Evolutionary conservation across 1,139 yeast genomes (phyloP), one percentile per base, ranked within the genome.

Genomic region (Yamadazyma conglobata): DNA sequence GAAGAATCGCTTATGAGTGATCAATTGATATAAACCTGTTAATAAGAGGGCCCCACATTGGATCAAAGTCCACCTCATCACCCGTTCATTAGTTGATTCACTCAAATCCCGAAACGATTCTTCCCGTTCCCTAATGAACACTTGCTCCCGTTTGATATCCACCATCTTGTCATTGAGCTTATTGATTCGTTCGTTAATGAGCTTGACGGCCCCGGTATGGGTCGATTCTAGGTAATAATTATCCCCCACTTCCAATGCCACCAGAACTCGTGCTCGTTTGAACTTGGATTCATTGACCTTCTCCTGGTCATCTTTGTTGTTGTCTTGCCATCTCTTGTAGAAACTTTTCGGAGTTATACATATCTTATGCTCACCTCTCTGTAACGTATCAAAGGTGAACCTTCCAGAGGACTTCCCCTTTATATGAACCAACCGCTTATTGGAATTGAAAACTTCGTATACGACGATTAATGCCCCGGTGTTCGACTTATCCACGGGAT

Each of bases 291-390:
- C 62, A 21, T 33, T 31, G 2, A 40, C 24, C 2, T 41, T 35
- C 7, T 28, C 15, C 5, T 45, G 43, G 29, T 42, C 40, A 12
- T 30, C 19, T 12, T 15, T 9, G 8, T 19, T 19, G 4, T 19
- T 19, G 11, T 43, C 46, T 10, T 36, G 28, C 58, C 56, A 52
- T 23, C 37, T 42, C 24, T 36, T 41, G 28, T 37, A 43, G 33
- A 72, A 72, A 21, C 76, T 66, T 42, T 75, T 70, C 4, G 87
- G 82, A 35, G 79, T 77, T 46, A 81, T 65, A 56, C 93, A 83
- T 28, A 83, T 70, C 46, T 74, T 63, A 59, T 83, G 91, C 48
- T 79, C 85, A 25, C 93, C 93, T 20, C 78, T 65, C 29, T 77
- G 87, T 28, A 77, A 61, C 1, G 89, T 81, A 18, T 78, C 73